A percentile compares a stretch with the other conserved stretches of the same genome.
Evolutionary conservation across 768 basidiomycete genomes (phyloP).

Genomic region (Lactarius hengduanensis): DNA sequence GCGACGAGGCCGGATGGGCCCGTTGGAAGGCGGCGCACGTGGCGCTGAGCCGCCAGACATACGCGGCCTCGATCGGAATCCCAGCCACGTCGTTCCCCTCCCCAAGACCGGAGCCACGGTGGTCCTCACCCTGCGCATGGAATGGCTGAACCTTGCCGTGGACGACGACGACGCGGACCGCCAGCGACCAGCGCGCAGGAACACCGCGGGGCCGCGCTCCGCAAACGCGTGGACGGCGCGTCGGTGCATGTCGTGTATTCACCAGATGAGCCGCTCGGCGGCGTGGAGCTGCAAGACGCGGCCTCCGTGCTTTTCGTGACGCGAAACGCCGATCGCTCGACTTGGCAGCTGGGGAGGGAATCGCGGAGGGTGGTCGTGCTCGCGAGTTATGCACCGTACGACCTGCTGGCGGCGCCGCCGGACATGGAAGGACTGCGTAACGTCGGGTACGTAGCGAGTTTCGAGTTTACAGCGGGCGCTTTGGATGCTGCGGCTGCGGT

Average conservation of each 20-base stretch:
- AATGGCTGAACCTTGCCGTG: constrained; percentile 38
- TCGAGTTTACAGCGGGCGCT: constrained; percentile 57
- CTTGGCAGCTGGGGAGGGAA: constrained; percentile 49
- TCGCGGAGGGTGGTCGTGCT: constrained; percentile 46
- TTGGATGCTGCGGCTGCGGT: constrained; percentile 45
- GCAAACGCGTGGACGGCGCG: constrained; percentile 36
- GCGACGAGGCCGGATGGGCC: constrained; percentile 36
- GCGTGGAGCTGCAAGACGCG: constrained; percentile 15
- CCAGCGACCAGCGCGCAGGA: no score
- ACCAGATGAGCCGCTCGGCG: constrained; percentile 22
- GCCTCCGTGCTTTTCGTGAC: constrained; percentile 50
- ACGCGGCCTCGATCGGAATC: constrained; percentile 49
- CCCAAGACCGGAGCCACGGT: constrained; percentile 34
- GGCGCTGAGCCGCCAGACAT: constrained; percentile 47
- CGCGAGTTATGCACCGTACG: constrained; percentile 67
- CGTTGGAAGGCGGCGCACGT: constrained; percentile 42
- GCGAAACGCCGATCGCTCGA: constrained; percentile 54
- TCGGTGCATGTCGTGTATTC: constrained; percentile 49
- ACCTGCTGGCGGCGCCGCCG: constrained; percentile 39
- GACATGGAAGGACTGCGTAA: constrained; percentile 32
- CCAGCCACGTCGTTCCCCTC: constrained; percentile 37
- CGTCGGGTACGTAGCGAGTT: constrained; percentile 47
- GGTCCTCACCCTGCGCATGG: constrained; percentile 54
- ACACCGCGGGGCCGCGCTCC: constrained; percentile 48
- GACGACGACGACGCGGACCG: no score